Conservation (phyloP, 805 yeast species). For the Wickerhamiella occidentalis region DNA sequence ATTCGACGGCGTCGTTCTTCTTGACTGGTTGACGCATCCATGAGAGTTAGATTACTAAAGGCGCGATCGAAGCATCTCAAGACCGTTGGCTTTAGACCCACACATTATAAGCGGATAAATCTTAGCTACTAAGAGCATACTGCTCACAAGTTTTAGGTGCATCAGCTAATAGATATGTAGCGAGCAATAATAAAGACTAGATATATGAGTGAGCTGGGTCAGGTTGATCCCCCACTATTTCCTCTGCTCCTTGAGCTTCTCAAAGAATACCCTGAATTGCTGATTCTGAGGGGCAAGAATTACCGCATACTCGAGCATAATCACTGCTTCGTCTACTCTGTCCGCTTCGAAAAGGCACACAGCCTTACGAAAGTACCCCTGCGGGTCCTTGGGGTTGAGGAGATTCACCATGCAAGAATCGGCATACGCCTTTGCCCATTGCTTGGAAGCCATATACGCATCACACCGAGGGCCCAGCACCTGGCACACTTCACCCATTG, state of each 20-base stretch:
- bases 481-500: constrained; percentile 27
- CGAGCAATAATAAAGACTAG: too few species aligned
- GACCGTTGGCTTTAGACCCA: too few species aligned
- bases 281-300: constrained; percentile 19
- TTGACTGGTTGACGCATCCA: background rate
- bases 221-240: too few species aligned
- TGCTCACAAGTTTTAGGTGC: too few species aligned
- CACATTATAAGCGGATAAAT: too few species aligned
- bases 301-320: constrained; percentile 20
- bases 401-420: constrained; percentile 29
- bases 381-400: constrained; percentile 26
- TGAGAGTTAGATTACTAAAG: too few species aligned
- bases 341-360: constrained; percentile 21
- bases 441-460: constrained; percentile 27
- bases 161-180: too few species aligned
- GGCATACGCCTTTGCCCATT: constrained; percentile 31
- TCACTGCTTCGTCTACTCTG: constrained; percentile 22
- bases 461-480: constrained; percentile 30
- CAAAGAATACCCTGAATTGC: constrained; percentile 12
- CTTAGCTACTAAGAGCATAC: too few species aligned
- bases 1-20: background rate
- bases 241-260: background rate
- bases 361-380: constrained; percentile 29
- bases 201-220: too few species aligned
- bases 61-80: too few species aligned